Evolutionary conservation across 2,329 filamentous ascomycete genomes (phyloP).

Genomic region (Thermoascus crustaceus): DNA sequence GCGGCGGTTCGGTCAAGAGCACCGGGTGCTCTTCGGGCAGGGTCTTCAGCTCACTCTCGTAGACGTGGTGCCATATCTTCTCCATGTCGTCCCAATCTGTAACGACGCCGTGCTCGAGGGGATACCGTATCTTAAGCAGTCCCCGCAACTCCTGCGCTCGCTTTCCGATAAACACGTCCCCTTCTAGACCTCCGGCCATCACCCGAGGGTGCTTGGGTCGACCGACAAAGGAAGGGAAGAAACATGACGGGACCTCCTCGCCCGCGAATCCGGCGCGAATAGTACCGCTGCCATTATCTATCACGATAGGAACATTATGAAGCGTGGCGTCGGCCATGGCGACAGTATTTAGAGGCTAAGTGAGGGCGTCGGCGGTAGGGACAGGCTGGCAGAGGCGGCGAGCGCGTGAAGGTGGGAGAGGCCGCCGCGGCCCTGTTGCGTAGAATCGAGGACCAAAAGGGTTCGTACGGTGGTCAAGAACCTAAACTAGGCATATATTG

Average conservation of each 20-base stretch:
- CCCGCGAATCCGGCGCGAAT: constrained; percentile 96
- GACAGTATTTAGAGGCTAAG: constrained; percentile 13
- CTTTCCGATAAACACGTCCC: constrained; percentile 93
- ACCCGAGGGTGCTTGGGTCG: constrained; percentile 92
- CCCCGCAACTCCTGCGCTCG: constrained; percentile 85
- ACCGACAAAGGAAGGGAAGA: constrained; percentile 94
- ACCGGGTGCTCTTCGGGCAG: constrained; percentile 98
- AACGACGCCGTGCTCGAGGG: constrained; percentile 93
- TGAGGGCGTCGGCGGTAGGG: constrained; percentile 6
- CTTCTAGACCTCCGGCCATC: constrained; percentile 90
- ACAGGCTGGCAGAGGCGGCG: constrained; percentile 2
- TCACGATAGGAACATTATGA: constrained; percentile 96
- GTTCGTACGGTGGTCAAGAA: background rate
- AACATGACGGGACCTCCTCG: constrained; percentile 91
- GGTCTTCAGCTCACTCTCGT: constrained; percentile 90
- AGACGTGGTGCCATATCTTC: constrained; percentile 77
- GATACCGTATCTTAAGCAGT: constrained; percentile 90
- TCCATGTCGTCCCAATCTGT: constrained; percentile 41
- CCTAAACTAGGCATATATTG: background rate
- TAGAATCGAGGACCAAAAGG: background rate
- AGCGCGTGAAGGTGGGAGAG: constrained; percentile 2
- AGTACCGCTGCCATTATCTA: constrained; percentile 97
- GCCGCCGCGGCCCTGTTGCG: constrained; percentile 1
- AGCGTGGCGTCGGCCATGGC: constrained; percentile 59
- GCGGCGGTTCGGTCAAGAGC: constrained; percentile 85